Conservation (phyloP, 2,329 filamentous ascomycete species). For the Diplodia sapinea region DNA sequence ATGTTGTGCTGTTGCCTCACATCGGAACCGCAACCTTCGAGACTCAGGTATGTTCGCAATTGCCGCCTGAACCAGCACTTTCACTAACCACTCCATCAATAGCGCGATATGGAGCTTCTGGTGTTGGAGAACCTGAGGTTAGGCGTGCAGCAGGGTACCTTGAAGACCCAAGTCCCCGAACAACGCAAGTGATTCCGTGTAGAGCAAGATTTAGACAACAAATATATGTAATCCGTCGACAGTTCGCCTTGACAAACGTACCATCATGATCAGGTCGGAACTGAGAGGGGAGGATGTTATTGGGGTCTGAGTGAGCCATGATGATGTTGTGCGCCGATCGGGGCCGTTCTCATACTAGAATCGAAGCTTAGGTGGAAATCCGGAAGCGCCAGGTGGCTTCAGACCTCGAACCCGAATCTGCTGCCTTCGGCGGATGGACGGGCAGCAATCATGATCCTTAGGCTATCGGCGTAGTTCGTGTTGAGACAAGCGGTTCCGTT, state of each 20-base stretch:
- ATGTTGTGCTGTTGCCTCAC: conserved; percentile 63
- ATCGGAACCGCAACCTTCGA: conserved; percentile 66
- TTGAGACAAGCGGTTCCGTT: background rate
- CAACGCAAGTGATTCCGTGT: conserved; percentile 52
- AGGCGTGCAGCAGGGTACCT: conserved; percentile 61
- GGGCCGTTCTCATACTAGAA: background rate
- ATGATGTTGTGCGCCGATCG: background rate
- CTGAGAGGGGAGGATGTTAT: background rate
- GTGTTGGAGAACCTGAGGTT: conserved; percentile 64
- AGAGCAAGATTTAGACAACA: conserved; percentile 3
- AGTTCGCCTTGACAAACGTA: background rate
- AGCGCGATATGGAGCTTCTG: conserved; percentile 64
- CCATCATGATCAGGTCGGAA: background rate
- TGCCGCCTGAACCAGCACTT: background rate
- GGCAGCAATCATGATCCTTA: conserved; percentile 11
- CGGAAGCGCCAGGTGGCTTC: background rate
- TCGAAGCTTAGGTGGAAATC: background rate
- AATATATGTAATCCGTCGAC: background rate
- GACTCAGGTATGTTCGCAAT: conserved; percentile 54
- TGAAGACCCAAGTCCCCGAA: conserved; percentile 67
- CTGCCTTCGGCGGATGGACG: conserved; percentile 6
- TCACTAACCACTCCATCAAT: background rate
- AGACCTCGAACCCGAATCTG: conserved; percentile 12
- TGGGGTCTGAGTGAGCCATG: background rate
- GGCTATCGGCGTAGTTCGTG: background rate